Base-by-base conservation (phyloP, 805 yeast species). In the Clavispora santaluciae region DNA sequence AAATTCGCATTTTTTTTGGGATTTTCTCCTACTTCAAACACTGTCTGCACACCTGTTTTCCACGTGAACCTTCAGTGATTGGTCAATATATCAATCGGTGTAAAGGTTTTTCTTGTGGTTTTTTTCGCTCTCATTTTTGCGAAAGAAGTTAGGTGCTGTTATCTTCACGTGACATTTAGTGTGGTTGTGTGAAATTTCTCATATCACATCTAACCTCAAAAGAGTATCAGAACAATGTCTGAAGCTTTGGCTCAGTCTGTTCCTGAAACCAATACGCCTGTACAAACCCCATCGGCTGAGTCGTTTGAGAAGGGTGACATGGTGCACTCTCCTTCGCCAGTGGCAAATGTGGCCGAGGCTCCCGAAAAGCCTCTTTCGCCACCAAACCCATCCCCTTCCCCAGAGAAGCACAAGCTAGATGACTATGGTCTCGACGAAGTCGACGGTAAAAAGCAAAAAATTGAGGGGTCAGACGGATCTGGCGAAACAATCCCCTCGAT, bases 361-460 rank as follows among this genome's bases (percentile, higher is more conserved):
- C 60, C 64, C 0, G 69, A 62, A 38, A 65, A 63, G 44, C 74
- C 71, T 10, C 63, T 63, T 35, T 69, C 71, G 33, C 76, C 72
- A 12, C 75, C 74, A 7, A 61, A 66, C 33, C 73, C 74, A 2
- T 65, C 72, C 4, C 76, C 76, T 6, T 60, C 66, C 20, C 71
- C 71, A 0, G 67, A 57, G 34, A 61, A 65, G 48, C 62, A 59
- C 42, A 55, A 56, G 41, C 43, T 59, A 41, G 62, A 62, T 23
- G 63, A 59, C 7, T 63, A 55, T 4, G 54, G 45, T 9, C 31
- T 28, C 12, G 54, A 51, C 20, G 51, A 40, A 5, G 52, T 44
- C 5, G 46, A 45, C 10, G 38, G 40, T n/a, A 59, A 60, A 42
- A 51, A 47, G 41, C 45, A 38, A 26, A 59, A 53, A 43, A 36